Conservation (phyloP, 805 yeast genomes). For the Kluyveromyces nonfermentans region DNA sequence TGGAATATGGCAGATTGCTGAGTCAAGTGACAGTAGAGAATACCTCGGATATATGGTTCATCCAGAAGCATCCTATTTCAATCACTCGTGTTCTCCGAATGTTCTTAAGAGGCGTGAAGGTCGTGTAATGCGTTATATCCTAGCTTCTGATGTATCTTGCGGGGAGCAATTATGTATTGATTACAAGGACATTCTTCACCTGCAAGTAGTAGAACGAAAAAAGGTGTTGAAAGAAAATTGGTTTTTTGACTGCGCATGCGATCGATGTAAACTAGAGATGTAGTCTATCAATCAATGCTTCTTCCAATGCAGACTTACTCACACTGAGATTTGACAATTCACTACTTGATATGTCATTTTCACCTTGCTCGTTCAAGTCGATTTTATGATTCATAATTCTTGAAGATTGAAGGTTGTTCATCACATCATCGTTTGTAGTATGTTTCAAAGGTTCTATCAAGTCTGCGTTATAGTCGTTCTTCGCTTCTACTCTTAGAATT, state of each 20-base stretch:
- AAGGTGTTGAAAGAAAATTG: slow-evolving; percentile 39
- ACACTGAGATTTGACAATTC: slow-evolving; percentile 31
- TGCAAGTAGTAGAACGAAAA: slow-evolving; percentile 32
- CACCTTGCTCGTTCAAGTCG: slow-evolving; percentile 4
- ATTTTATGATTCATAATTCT: slow-evolving; percentile 14
- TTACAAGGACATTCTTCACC: slow-evolving; percentile 37
- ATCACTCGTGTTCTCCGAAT: slow-evolving; percentile 58
- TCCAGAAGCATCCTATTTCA: slow-evolving; percentile 59
- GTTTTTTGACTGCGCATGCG: slow-evolving; percentile 52
- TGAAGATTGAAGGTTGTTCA: slow-evolving; percentile 21
- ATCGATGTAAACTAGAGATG: slow-evolving; percentile 32
- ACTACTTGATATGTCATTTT: slow-evolving; percentile 13
- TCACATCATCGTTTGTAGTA: slow-evolving; percentile 6
- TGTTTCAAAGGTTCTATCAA: background rate
- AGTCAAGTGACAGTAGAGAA: slow-evolving; percentile 38
- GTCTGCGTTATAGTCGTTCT: background rate
- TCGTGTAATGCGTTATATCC: slow-evolving; percentile 33
- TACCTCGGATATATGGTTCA: slow-evolving; percentile 52
- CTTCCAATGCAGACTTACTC: slow-evolving; percentile 34
- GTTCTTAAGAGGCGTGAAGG: slow-evolving; percentile 35
- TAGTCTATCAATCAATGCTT: slow-evolving; percentile 31
- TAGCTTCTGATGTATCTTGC: slow-evolving; percentile 31
- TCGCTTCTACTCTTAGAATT: background rate
- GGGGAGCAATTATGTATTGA: slow-evolving; percentile 50
- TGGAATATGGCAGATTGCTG: slow-evolving; percentile 51